Evolutionary conservation across 345 rosid genomes (phyloP), one percentile per base, ranked within the genome.

Genomic region (Psidium guajava): DNA sequence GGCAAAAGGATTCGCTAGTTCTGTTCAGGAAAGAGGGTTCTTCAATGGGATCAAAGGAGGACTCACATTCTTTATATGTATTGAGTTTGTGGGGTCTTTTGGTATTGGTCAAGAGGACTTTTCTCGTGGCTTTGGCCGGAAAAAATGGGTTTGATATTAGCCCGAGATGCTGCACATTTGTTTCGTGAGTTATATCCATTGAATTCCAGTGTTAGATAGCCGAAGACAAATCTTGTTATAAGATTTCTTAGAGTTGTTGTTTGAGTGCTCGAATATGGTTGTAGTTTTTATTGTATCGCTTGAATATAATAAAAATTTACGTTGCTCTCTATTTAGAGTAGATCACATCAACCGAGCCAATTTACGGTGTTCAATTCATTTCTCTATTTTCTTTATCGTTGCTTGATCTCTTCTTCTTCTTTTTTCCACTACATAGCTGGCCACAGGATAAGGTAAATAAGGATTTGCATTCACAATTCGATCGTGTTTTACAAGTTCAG

Each of bases 201-300:
- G 2, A 28, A 61, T 42, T 42, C 44, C 4, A 64, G 75, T 64
- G 21, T 28, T 28, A 27, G 74, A n/a, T n/a, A 59, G 54, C 36
- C 18, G 9, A 59, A 59, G 36, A 59, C 73, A n/a, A 59, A 59
- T 27, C 73, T 2, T 27, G 18, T 59, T 64, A 28, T 15, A 28
- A 64, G 42, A 28, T 28, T 64, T 28, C 5, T 28, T 24, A 36
- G 36, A 36, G 36, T 36, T 3, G 3, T 36, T 32, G 3, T 64
- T 64, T 28, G 22, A 28, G 6, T 64, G 22, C 36, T 69, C 11
- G 21, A 16, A 12, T 69, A 6, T 32, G 6, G 1, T 15, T 64
- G 1, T 1, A 28, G 15, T 64, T 1, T 16, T 0, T 2, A 2
- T 16, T 28, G 0, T 7, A 7, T 28, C 5, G 2, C 21, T 2